A percentile compares a stretch with the other conserved stretches of the same genome.
Evolutionary conservation across 345 rosid genomes (phyloP).

Genomic region (Pistacia integerrima): DNA sequence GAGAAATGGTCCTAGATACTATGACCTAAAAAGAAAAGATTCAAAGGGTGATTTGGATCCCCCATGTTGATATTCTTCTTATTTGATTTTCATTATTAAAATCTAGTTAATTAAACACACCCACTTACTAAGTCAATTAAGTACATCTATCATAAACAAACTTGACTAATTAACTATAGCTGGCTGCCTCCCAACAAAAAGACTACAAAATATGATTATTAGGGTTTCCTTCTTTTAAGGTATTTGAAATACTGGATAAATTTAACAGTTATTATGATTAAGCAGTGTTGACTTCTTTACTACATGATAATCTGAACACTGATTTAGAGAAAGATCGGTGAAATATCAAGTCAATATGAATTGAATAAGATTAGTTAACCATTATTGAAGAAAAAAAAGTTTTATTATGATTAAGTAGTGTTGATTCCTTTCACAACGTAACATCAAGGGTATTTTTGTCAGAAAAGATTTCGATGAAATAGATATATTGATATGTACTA

Average conservation of each 20-base stretch:
- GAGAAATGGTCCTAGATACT: background rate
- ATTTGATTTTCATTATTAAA: background rate
- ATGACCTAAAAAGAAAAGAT: background rate
- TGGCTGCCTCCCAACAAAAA: background rate
- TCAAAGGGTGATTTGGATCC: constrained; percentile 12
- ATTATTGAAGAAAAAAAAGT: too few relatives aligned
- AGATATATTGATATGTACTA: too few relatives aligned
- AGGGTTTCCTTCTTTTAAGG: background rate
- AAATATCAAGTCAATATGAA: too few relatives aligned
- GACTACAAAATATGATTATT: background rate
- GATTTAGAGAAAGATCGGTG: too few relatives aligned
- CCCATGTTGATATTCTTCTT: constrained; percentile 15
- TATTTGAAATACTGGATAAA: background rate
- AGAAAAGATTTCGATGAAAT: too few relatives aligned
- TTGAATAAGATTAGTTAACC: too few relatives aligned
- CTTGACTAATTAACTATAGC: background rate
- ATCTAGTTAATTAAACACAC: background rate
- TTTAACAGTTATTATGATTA: background rate
- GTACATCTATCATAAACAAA: background rate
- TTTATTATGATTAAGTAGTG: too few relatives aligned
- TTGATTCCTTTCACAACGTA: too few relatives aligned
- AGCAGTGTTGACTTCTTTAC: too few relatives aligned
- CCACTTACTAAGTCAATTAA: background rate
- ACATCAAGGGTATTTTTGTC: too few relatives aligned
- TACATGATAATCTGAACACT: too few relatives aligned